Base-by-base conservation (phyloP, 1,284 basidiomycete genomes). In the Papiliotrema nemorosa region DNA sequence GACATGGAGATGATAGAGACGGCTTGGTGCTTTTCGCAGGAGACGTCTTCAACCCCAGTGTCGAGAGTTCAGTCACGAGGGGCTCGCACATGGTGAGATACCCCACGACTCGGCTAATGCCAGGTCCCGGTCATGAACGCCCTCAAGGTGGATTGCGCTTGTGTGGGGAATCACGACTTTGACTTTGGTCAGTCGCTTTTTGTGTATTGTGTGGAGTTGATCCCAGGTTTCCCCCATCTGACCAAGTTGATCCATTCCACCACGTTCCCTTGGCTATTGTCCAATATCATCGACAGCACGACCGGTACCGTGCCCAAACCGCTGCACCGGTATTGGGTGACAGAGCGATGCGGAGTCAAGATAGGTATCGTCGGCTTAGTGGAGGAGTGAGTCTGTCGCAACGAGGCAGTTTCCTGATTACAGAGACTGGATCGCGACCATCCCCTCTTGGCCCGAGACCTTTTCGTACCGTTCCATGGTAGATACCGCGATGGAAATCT, bases 21-120 rank as follows among this genome's bases (percentile, higher is more conserved):
- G 90, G 91, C 0, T 77, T 96, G 3, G 79, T 86, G 0, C 74
- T 96, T 2, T 96, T 94, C 73, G 91, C 88, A 25, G 91, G 91
- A 5, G 91, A 94, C 69, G 77, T 88, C 3, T 91, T 91, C 69
- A 84, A 85, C 18, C 90, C 90, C 0, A 88, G 86, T 3, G 81
- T 90, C 0, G 90, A 93, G 74, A 88, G 85, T 61, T 84, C 85
- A 7, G 84, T 96, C 21, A 93, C 90, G 3, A 78, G 91, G 69
- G 91, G 91, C 37, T 90, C 86, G 53, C 90, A 94, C 80, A 88
- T 94, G 88, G 88, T 90, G 59, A 63, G 79, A 9, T 35, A 14
- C 13, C 24, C 20, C 24, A 18, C 16, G 43, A 24, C 22, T 40
- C 44, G 42, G 31, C 20, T 34, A 42, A 35, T 18, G 18, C 5